A percentile compares a stretch with the other conserved stretches of the same genome.
Conservation (phyloP, 441 rosid genomes). For the Mallotus japonicus region DNA sequence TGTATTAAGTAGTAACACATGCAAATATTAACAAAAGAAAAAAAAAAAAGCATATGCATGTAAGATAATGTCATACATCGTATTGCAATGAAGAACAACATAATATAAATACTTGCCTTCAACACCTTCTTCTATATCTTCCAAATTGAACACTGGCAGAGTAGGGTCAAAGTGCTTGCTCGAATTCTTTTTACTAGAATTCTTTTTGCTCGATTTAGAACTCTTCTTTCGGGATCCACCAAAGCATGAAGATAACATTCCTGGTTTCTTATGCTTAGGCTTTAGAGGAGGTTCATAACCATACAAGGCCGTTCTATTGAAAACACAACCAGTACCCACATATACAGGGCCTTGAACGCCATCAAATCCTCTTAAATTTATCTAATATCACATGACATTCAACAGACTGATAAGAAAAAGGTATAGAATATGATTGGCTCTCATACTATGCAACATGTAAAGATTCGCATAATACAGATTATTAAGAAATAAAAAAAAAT, state of each 20-base stretch:
- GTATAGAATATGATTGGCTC: background rate
- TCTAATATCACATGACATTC: conserved; percentile 24
- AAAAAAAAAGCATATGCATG: background rate
- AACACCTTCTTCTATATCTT: conserved; percentile 63
- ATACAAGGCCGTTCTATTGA: conserved; percentile 55
- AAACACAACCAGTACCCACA: conserved; percentile 61
- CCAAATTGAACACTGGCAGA: conserved; percentile 47
- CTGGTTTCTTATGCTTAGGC: conserved; percentile 46
- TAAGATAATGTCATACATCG: background rate
- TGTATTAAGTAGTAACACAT: background rate
- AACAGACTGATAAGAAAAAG: background rate
- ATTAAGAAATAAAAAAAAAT: background rate
- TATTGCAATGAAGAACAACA: background rate
- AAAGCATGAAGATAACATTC: conserved; percentile 43
- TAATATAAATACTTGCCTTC: conserved; percentile 35
- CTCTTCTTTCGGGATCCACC: conserved; percentile 51
- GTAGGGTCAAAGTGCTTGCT: conserved; percentile 52
- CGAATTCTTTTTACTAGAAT: conserved; percentile 43
- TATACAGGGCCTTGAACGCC: conserved; percentile 68
- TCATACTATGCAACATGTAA: background rate
- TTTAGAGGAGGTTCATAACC: conserved; percentile 61
- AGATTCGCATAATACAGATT: background rate
- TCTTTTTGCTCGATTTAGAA: conserved; percentile 40
- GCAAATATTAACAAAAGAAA: background rate
- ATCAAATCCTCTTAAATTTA: conserved; percentile 54